Percentiles rank a stretch among this genome's conserved stretches.
phyloP scores from a whole-genome alignment of 805 yeast species.

The Henningerozyma blattae region DNA sequence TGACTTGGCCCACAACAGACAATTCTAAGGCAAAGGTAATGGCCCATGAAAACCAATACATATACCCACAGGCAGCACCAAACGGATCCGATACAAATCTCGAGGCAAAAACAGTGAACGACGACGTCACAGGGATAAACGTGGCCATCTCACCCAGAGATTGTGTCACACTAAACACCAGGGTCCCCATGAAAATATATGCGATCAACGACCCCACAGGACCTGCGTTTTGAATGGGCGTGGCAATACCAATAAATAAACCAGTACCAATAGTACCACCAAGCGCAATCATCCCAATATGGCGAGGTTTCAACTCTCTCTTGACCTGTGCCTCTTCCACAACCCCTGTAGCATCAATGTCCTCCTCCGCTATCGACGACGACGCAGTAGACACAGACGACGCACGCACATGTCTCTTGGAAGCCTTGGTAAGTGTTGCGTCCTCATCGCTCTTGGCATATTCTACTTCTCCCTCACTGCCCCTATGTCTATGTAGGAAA shows the following conservation, averaged over 20 bases:
- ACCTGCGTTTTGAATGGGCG: conserved; percentile 46
- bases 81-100: conserved; percentile 58
- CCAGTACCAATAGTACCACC: conserved; percentile 81
- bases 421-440: too few relatives aligned
- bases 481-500: too few relatives aligned
- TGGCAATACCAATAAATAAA: conserved; percentile 52
- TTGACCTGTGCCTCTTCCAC: conserved; percentile 35
- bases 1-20: conserved; percentile 58
- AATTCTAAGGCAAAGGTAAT: conserved; percentile 66
- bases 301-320: conserved; percentile 53
- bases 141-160: conserved; percentile 77
- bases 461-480: too few relatives aligned
- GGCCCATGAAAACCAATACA: conserved; percentile 72
- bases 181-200: conserved; percentile 51
- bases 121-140: conserved; percentile 52
- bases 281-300: conserved; percentile 62
- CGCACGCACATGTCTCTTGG: neutral
- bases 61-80: conserved; percentile 63
- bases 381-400: neutral
- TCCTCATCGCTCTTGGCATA: too few relatives aligned
- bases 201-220: conserved; percentile 59
- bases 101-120: conserved; percentile 59
- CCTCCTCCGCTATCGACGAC: conserved; percentile 1
- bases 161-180: conserved; percentile 58
- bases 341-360: conserved; percentile 8